Evolutionary conservation across 192 early-diverging fungal species (phyloP).

Genomic region (Chytriomyces hyalinus): DNA sequence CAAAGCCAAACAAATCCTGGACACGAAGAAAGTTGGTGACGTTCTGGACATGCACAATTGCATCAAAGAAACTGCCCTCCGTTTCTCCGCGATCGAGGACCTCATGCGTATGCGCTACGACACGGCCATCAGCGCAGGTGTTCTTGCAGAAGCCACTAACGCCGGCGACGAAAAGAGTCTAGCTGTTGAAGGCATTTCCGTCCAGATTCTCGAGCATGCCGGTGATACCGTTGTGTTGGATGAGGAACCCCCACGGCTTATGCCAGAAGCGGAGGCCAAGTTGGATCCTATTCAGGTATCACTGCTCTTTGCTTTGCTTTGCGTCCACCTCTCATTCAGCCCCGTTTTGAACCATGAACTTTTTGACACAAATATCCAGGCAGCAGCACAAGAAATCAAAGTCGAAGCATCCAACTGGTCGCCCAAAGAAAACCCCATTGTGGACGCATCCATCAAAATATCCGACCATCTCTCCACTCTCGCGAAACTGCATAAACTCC

Average conservation of each 20-base stretch:
- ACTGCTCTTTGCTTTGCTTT: not conserved
- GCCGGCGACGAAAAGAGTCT: conserved; percentile 28
- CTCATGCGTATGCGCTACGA: conserved; percentile 35
- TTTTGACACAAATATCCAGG: conserved; percentile 28
- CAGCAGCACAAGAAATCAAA: conserved; percentile 60
- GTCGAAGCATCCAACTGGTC: conserved; percentile 57
- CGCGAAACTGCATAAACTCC: conserved; percentile 35
- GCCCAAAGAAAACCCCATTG: conserved; percentile 49
- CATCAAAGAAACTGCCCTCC: conserved; percentile 32
- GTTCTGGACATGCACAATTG: conserved; percentile 19
- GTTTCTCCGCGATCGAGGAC: conserved; percentile 38
- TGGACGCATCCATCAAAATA: conserved; percentile 43
- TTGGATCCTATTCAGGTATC: conserved; percentile 55
- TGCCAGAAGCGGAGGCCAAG: conserved; percentile 52
- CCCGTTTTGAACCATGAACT: not conserved
- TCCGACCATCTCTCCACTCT: conserved; percentile 45
- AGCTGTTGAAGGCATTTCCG: conserved; percentile 32
- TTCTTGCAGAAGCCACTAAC: conserved; percentile 11
- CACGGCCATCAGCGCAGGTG: not conserved
- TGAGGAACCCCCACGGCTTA: conserved; percentile 49
- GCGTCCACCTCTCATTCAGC: too few species aligned
- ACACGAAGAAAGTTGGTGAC: conserved; percentile 13
- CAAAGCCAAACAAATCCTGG: conserved; percentile 33
- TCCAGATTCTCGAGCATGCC: conserved; percentile 34
- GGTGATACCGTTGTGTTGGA: conserved; percentile 47